Base-by-base conservation (phyloP, 495 filamentous ascomycete species). In the Aspergillus ellipticus region DNA sequence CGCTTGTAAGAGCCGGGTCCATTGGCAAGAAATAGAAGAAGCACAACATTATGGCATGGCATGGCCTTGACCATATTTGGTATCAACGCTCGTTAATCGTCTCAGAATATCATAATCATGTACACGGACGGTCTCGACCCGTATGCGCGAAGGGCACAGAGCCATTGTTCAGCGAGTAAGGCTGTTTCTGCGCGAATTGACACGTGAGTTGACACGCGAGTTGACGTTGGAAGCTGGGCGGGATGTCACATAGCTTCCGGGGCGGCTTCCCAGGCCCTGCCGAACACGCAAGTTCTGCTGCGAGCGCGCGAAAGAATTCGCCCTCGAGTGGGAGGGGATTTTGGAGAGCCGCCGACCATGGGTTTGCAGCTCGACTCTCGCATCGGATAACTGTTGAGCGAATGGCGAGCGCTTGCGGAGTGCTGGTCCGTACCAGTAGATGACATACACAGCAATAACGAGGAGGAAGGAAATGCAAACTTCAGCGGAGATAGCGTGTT, bases 371-470 rank as follows among this genome's bases (percentile, higher is more conserved):
- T 84, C 75, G 10, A 71, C 64, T 15, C 75, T 70, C 7, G 80
- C 82, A 31, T 81, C 73, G 33, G 79, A 77, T n/a, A 90, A 68
- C 43, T 81, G 79, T 72, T 92, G 85, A 7, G 89, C 89, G 61
- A 93, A 92, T 0, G 82, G 82, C 15, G 86, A 89, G 2, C 85
- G 78, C 64, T 81, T 80, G 24, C 90, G 82, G 6, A 93, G 77
- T 1, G 55, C 58, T 0, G 88, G 88, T 0, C 90, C 90, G 50
- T 86, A 82, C 76, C 78, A 89, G 76, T 93, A 93, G 58, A 92
- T 85, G 33, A 86, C 74, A 60, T 90, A 93, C 20, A 92, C 85
- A 6, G 88, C 83, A 21, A 80, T 63, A 10, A 90, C 86, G n/a
- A 93, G 76, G 3, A 88, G 43, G 33, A 86, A 66, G 0, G 89